phyloP scores from a whole-genome alignment of 2,329 filamentous ascomycete genomes.

The Apiospora phragmitis region DNA sequence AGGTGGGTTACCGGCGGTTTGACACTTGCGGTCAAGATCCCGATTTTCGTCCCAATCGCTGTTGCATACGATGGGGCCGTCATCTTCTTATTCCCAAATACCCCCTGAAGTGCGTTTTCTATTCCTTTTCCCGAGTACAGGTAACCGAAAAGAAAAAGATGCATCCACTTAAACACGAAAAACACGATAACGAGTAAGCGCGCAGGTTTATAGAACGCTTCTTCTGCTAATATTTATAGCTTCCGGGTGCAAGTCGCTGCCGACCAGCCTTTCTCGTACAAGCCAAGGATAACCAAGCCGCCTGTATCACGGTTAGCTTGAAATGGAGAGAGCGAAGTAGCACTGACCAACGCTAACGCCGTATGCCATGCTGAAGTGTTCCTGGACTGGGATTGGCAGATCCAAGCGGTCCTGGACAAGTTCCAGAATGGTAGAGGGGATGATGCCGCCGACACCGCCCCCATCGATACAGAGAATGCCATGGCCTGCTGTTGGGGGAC shows the following conservation, averaged over 20 bases:
- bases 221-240: not conserved
- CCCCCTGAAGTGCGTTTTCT: not conserved
- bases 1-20: not conserved
- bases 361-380: not conserved
- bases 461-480: slow-evolving; percentile 11
- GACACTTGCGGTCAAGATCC: not conserved
- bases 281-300: not conserved
- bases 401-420: not conserved
- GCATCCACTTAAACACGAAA: not conserved
- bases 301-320: too few species aligned
- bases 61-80: not conserved
- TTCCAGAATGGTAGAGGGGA: not conserved
- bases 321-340: too few species aligned
- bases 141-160: not conserved
- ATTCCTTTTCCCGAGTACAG: slow-evolving; percentile 1
- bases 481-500: slow-evolving; percentile 12
- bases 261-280: slow-evolving; percentile 6
- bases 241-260: not conserved
- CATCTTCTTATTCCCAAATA: not conserved
- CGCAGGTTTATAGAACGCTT: too few species aligned
- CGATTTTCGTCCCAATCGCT: not conserved
- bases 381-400: not conserved
- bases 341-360: not conserved
- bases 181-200: not conserved
- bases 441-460: slow-evolving; percentile 3